These are phyloP conservation scores for Xylona heveae DNA, from an alignment of 495 filamentous ascomycete genomes.

Conservation along the genomic window DNA sequence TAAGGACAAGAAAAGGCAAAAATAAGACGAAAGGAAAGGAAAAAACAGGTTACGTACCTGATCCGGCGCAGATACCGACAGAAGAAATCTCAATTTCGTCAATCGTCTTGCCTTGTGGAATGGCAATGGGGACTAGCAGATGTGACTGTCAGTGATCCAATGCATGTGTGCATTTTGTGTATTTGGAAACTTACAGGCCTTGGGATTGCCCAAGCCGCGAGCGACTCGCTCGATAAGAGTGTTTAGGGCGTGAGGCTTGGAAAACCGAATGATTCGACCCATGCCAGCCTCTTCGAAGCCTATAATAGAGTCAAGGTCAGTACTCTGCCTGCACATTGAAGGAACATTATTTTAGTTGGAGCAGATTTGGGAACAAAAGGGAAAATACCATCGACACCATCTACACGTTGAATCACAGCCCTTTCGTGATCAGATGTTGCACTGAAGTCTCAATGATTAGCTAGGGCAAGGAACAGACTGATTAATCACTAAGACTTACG, in stretches of 20 bases:
- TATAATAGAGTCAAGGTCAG: conserved; percentile 28
- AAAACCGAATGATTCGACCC: conserved; percentile 50
- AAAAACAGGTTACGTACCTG: conserved; percentile 22
- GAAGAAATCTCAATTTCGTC: conserved; percentile 33
- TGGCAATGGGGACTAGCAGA: conserved; percentile 31
- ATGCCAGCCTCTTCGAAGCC: conserved; percentile 53
- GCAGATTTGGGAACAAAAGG: conserved; percentile 8
- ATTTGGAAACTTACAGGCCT: no score
- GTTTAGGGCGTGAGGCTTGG: conserved; percentile 30
- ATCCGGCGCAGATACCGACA: conserved; percentile 16
- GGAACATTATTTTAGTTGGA: conserved; percentile 7
- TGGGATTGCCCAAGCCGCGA: conserved; percentile 34
- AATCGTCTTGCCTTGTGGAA: conserved; percentile 34
- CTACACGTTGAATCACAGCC: no score
- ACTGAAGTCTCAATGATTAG: no score
- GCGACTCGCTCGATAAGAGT: conserved; percentile 40
- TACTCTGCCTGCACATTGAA: conserved; percentile 27
- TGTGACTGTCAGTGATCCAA: background rate
- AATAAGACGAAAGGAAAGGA: conserved; percentile 29
- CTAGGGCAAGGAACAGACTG: no score
- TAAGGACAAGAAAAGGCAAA: background rate
- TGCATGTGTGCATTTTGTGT: no score
- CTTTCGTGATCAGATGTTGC: no score
- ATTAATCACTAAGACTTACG: no score
- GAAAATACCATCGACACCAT: no score